phyloP scores from a whole-genome alignment of 2,329 filamentous ascomycete genomes.

The Pseudogymnoascus sp. region DNA sequence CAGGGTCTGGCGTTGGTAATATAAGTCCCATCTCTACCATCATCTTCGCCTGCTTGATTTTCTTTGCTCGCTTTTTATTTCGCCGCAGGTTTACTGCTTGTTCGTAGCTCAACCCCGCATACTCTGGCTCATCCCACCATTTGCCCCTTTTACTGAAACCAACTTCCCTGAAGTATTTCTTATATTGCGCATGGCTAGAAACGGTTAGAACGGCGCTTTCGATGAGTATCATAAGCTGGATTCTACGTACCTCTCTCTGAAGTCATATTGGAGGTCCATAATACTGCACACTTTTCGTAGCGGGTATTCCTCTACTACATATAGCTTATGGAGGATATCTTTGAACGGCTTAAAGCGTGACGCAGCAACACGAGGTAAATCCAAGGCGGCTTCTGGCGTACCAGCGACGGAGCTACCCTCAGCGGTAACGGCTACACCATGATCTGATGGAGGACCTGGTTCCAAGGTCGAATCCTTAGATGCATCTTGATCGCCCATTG shows the following conservation, averaged over 20 bases:
- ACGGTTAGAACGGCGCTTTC: neutral
- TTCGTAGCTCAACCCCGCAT: neutral
- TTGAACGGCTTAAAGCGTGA: neutral
- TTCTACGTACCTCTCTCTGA: neutral
- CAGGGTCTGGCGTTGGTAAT: neutral
- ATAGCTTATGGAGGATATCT: neutral
- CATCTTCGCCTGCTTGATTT: neutral
- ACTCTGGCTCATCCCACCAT: neutral
- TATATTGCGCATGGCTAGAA: neutral
- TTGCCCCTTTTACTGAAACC: neutral
- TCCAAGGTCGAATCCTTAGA: neutral
- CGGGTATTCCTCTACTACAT: neutral
- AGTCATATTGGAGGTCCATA: neutral
- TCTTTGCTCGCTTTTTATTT: neutral
- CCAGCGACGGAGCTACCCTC: neutral
- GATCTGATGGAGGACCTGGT: neutral
- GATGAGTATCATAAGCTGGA: neutral
- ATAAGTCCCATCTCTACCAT: neutral
- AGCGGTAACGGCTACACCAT: neutral
- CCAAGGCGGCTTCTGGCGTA: neutral
- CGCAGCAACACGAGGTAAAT: no score
- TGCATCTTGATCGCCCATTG: neutral
- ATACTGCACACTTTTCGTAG: neutral
- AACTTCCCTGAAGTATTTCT: neutral
- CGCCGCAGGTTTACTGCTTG: neutral